phyloP scores from a whole-genome alignment of 768 basidiomycete species.

The Naganishia friedmannii region DNA sequence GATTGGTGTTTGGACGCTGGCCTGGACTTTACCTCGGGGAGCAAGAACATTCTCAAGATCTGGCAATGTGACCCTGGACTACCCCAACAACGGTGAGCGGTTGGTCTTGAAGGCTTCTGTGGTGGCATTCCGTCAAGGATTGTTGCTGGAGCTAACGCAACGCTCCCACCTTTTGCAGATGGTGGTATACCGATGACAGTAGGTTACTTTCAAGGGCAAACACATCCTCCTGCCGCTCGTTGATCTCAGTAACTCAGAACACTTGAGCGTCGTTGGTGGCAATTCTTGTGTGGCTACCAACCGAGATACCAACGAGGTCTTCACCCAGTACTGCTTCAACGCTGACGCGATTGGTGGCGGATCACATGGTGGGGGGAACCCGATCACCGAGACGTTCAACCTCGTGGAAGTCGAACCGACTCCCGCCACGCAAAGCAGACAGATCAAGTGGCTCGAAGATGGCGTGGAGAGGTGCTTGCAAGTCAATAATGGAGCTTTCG shows the following conservation, averaged over 20 bases:
- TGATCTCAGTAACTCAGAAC: neutral
- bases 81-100: constrained; percentile 9
- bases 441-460: constrained; percentile 12
- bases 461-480: constrained; percentile 21
- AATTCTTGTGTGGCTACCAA: neutral
- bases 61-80: constrained; percentile 9
- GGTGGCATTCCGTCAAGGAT: neutral
- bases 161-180: neutral
- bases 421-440: neutral
- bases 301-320: neutral
- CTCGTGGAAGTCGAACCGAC: neutral
- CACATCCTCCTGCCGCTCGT: neutral
- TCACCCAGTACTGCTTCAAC: constrained; percentile 15
- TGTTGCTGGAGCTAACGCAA: neutral
- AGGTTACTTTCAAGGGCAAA: neutral
- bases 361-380: neutral
- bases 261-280: neutral
- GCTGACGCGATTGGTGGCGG: constrained; percentile 1
- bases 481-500: constrained; percentile 16
- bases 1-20: constrained; percentile 24
- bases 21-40: neutral
- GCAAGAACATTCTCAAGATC: neutral
- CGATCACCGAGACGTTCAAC: neutral
- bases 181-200: constrained; percentile 12
- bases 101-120: neutral